Conservation (phyloP, 495 filamentous ascomycete genomes). For the Aspergillus taichungensis region DNA sequence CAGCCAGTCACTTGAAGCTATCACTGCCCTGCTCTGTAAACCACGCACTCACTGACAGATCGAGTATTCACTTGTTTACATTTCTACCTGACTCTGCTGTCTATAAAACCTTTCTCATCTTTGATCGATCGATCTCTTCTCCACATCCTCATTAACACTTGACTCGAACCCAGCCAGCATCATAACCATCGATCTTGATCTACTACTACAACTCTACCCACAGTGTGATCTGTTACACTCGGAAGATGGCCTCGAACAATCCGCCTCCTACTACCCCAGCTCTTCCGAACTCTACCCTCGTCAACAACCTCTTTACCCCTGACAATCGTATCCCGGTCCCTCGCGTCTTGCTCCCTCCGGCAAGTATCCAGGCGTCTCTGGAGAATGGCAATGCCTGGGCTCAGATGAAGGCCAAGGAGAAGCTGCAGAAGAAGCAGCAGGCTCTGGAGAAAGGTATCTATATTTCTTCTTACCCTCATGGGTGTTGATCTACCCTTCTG, state of each 20-base stretch:
- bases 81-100: background rate
- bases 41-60: too few relatives aligned
- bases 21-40: too few relatives aligned
- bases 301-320: background rate
- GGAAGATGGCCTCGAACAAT: too few relatives aligned
- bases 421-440: conserved; percentile 4
- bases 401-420: conserved; percentile 13
- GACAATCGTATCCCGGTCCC: background rate
- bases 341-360: background rate
- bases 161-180: too few relatives aligned
- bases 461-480: background rate
- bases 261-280: too few relatives aligned
- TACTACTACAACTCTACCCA: background rate
- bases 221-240: too few relatives aligned
- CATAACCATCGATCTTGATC: background rate
- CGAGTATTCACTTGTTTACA: conserved; percentile 1
- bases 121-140: background rate
- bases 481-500: too few relatives aligned
- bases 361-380: conserved; percentile 5
- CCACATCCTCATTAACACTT: background rate
- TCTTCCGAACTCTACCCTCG: background rate
- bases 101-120: background rate
- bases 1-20: too few relatives aligned
- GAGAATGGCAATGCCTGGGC: conserved; percentile 24
- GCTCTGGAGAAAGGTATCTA: background rate